Base-by-base conservation (phyloP, 2,329 filamentous ascomycete genomes). In the Microdochium paspali region DNA sequence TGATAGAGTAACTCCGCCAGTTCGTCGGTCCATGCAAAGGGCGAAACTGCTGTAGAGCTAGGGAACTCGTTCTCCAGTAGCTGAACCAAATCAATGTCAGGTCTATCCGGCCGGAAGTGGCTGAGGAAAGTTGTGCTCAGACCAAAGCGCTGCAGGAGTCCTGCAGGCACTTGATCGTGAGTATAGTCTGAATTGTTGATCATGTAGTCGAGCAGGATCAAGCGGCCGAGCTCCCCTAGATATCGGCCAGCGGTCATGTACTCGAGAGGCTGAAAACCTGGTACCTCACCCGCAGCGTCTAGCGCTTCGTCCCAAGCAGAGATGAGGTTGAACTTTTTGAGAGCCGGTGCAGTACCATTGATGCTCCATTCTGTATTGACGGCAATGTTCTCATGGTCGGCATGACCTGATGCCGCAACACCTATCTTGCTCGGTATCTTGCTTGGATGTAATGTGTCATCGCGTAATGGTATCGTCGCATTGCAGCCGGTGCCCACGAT, bases 311-410 rank as follows among this genome's bases (percentile, higher is more conserved):
- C 87, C 87, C 87, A 91, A 30, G 67, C 67, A 10, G 78, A 90
- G 46, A 87, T 77, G 44, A 90, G 72, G 1, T 71, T 69, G 20
- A 82, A 66, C 23, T 82, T 73, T 23, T 74, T 70, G 47, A 91
- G 67, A 1, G 87, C 84, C 6, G 74, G 70, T n/a, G 80, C 81
- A 2, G 86, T 80, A 6, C 87, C 87, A 24, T 82, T 83, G 56
- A 93, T 89, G 46, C 84, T 87, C 84, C 85, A 90, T 65, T 93
- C 87, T 0, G 87, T 91, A 59, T 91, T 91, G 52, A 91, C 80
- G 4, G 87, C 79, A 13, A 90, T 82, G 54, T 79, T 82, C n/a
- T 77, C 68, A 6, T 84, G 72, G 12, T 71, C 66, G 1, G 70
- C 53, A 21, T 52, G 55, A 51, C 70, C 66, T 9, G 65, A 72